Base-by-base conservation (phyloP, 192 early-diverging fungal species). In the Backusella tarrabulga region DNA sequence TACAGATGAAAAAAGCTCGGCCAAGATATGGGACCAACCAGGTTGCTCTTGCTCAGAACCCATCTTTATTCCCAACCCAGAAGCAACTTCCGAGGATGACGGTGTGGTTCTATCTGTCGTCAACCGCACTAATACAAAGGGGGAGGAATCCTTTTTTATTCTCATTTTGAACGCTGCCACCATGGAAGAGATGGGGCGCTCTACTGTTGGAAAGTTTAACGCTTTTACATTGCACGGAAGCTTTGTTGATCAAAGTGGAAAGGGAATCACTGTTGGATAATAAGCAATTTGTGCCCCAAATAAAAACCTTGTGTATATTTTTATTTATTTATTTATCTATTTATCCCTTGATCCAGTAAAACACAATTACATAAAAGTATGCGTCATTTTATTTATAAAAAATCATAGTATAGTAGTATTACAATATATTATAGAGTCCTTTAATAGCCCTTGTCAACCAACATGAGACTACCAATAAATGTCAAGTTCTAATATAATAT, bases 381-480 rank as follows among this genome's bases (percentile, higher is more conserved):
- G 42, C 42, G 15, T 44, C 4, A 44, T 44, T 44, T 44, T 44
- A 44, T 44, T 44, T 44, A 44, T 44, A 44, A 14, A 44, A 44
- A 44, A 14, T 44, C 15, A 44, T 44, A 44, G 42, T 44, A 44
- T 44, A 44, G 42, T 44, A 44, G 42, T 44, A 19, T 44, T 44
- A 44, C 42, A 44, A 44, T 44, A 44, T 44, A 44, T 44, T 63
- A 63, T 29, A 63, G 29, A 63, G 38, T 63, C 56, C 19, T n/a
- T 63, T 63, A 63, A 63, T 63, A 29, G 29, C 26, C 23, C 56
- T 50, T 84, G 80, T 34, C 85, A 68, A 96, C 83, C 34, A 92
- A 93, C 97, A 98, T 98, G 72, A 98, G 84, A 71, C 93, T 95
- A 66, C 97, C 97, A 66, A 98, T 91, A 83, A 98, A 96, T 23